Conservation (phyloP, 768 basidiomycete genomes). For the Trametopsis cervina region DNA sequence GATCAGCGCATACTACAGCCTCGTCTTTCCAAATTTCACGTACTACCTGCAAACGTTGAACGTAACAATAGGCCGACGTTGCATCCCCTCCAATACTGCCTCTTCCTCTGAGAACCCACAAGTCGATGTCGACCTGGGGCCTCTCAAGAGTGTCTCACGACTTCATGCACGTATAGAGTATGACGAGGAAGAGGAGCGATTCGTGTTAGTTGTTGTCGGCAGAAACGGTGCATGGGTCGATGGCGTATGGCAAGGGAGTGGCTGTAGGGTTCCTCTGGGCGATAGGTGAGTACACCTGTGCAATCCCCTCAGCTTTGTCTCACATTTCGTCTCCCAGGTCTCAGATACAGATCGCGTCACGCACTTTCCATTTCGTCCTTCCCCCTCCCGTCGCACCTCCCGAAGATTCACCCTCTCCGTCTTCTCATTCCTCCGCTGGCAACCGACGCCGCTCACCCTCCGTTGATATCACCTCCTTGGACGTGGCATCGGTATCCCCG, state of each 20-base stretch:
- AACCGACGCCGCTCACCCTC: constrained; percentile 68
- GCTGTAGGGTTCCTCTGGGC: constrained; percentile 76
- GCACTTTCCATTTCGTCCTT: constrained; percentile 94
- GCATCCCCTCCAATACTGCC: constrained; percentile 51
- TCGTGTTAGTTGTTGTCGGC: constrained; percentile 87
- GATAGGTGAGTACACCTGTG: constrained; percentile 55
- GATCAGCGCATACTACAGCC: constrained; percentile 90
- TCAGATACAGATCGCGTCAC: constrained; percentile 94
- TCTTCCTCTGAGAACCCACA: constrained; percentile 51
- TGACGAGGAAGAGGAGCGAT: constrained; percentile 83
- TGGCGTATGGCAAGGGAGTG: constrained; percentile 89
- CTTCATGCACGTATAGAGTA: constrained; percentile 94
- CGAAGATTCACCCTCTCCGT: constrained; percentile 77
- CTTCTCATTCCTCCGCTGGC: constrained; percentile 56
- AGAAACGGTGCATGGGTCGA: constrained; percentile 98
- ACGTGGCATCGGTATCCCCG: constrained; percentile 47
- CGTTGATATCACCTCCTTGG: constrained; percentile 64
- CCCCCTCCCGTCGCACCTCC: constrained; percentile 79
- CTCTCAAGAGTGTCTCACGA: constrained; percentile 95
- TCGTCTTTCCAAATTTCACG: constrained; percentile 90
- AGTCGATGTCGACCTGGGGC: constrained; percentile 89
- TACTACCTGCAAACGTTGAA: constrained; percentile 96
- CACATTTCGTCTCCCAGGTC: constrained; percentile 50
- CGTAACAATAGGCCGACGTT: constrained; percentile 90
- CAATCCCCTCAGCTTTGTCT: not conserved